Conservation (phyloP, 208 protist species). For the Trypanosomatidae sp. region DNA sequence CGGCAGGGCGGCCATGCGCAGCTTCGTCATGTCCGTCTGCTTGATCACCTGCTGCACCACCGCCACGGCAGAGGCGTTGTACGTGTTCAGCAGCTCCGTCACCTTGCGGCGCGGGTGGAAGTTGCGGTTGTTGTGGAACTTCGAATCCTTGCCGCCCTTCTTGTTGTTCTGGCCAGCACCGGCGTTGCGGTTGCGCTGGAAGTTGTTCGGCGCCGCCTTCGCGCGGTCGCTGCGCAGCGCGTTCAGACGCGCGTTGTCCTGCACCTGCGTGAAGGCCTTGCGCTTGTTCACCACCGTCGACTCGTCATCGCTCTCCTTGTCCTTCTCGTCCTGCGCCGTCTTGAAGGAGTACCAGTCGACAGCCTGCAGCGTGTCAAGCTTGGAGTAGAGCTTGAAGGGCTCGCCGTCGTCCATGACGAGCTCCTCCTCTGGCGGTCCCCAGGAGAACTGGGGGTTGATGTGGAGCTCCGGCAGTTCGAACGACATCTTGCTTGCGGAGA, state of each 20-base stretch:
- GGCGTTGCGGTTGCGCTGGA: slow-evolving; percentile 30
- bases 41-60: slow-evolving; percentile 34
- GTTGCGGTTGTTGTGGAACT: slow-evolving; percentile 38
- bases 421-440: slow-evolving; percentile 81
- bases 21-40: slow-evolving; percentile 48
- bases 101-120: too few species aligned
- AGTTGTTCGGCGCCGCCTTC: slow-evolving; percentile 29
- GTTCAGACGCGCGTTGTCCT: slow-evolving; percentile 71
- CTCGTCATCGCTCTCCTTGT: slow-evolving; percentile 33
- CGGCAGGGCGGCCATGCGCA: slow-evolving; percentile 33
- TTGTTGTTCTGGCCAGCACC: slow-evolving; percentile 22
- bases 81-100: slow-evolving; percentile 41
- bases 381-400: slow-evolving; percentile 67
- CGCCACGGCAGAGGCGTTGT: slow-evolving; percentile 29
- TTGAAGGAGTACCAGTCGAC: slow-evolving; percentile 59
- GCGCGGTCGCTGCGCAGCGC: slow-evolving; percentile 53
- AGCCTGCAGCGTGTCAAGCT: slow-evolving; percentile 44
- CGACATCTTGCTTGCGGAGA: slow-evolving; percentile 51
- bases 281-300: slow-evolving; percentile 31
- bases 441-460: slow-evolving; percentile 69
- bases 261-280: slow-evolving; percentile 56
- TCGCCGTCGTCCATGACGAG: slow-evolving; percentile 57
- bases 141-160: slow-evolving; percentile 21
- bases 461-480: slow-evolving; percentile 80
- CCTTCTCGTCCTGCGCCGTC: slow-evolving; percentile 18